phyloP scores from a whole-genome alignment of 176 grass and related monocot species.

The Dactylis glomerata region DNA sequence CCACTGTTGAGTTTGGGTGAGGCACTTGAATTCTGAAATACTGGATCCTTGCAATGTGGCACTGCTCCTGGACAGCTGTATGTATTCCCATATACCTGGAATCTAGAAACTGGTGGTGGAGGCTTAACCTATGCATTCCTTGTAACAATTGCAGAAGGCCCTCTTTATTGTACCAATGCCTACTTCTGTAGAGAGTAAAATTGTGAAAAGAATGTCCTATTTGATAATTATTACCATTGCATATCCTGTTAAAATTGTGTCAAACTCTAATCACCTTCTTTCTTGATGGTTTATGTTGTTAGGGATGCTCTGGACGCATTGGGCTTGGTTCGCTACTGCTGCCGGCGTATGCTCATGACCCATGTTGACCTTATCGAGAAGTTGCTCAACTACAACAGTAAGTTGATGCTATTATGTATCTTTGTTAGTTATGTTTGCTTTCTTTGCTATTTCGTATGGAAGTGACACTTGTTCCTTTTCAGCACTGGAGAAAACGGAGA shows the following conservation, averaged over 20 bases:
- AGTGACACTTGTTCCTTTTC: constrained; percentile 31
- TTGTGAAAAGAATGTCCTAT: neutral
- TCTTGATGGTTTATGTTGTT: neutral
- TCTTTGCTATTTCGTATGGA: constrained; percentile 1
- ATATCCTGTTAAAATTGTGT: neutral
- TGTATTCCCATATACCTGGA: neutral
- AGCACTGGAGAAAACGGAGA: constrained; percentile 73
- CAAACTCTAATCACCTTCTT: neutral
- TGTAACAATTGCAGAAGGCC: neutral
- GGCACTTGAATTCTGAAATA: neutral
- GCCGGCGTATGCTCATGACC: constrained; percentile 94
- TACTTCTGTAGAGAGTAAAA: neutral
- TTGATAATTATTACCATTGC: neutral
- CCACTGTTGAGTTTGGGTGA: neutral
- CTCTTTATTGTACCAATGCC: neutral
- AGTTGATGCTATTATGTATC: constrained; percentile 17
- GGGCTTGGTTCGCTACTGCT: constrained; percentile 87
- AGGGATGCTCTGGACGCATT: constrained; percentile 93
- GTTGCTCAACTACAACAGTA: constrained; percentile 97
- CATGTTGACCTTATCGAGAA: constrained; percentile 98
- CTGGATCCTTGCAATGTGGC: neutral
- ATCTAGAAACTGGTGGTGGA: neutral
- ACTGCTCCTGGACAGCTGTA: neutral
- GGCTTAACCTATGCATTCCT: neutral
- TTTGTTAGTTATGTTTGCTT: constrained; percentile 6